Base-by-base conservation (phyloP, 768 basidiomycete species). In the Xanthoconium stramineum region DNA sequence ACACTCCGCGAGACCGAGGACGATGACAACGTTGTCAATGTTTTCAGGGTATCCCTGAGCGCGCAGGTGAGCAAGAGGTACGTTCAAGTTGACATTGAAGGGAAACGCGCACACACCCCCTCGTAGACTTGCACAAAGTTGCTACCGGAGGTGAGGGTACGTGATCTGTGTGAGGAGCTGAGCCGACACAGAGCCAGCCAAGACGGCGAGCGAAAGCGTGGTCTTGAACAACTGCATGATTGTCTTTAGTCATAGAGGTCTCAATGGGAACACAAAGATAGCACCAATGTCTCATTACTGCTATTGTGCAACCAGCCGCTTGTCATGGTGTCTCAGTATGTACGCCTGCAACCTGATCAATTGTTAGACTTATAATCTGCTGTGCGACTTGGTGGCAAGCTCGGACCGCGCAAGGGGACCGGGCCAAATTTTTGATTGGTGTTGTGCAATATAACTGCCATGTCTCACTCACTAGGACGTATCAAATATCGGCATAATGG, bases 1-100 rank as follows among this genome's bases (percentile, higher is more conserved):
- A 53, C 75, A 76, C 0, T 50, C 49, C 13, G 56, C 46, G 36
- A 76, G 67, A 20, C 70, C 72, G 37, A 76, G 68, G 38, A 69
- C 69, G 43, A 72, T 59, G 12, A 67, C 66, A 14, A 72, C 69
- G 6, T 58, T 52, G 37, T 69, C 64, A 3, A 70, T 59, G 49
- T 64, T 69, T 20, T 64, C 56, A 9, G 61, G 56, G 51, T 45
- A 67, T 3, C 52, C 54, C 68, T 69, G 47, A 6, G 11, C 8
- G 36, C 5, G 29, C 17, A 7, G 15, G 44, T 64, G 15, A 58
- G 32, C 11, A 28, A 19, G 20, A 14, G 32, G 39, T 32, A 8
- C 5, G 15, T 13, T 13, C 15, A 3, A 33, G 35, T 7, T n/a
- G n/a, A n/a, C n/a, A n/a, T n/a, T n/a, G n/a, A n/a, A n/a, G n/a